A percentile compares a stretch with the other conserved stretches of the same genome.
These are phyloP conservation scores for Hemileccinum rubropunctum DNA, from an alignment of 768 basidiomycete genomes.

Conservation along the genomic window DNA sequence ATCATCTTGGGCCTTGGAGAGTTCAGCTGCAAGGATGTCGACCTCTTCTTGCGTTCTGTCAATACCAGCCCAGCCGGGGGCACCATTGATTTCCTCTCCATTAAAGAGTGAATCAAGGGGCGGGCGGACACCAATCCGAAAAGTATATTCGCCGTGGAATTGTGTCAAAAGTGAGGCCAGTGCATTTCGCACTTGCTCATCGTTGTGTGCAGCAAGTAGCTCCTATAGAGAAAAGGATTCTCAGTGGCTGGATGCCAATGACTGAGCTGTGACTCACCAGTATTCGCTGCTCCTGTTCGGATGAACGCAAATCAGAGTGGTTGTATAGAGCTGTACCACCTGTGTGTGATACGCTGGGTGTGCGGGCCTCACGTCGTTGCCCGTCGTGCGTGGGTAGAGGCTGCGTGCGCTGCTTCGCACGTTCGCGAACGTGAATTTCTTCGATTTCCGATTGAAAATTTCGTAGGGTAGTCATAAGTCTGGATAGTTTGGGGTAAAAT, in stretches of 20 bases:
- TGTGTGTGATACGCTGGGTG: background rate
- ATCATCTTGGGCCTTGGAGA: conserved; percentile 61
- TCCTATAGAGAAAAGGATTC: conserved; percentile 28
- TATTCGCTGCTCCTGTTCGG: conserved; percentile 17
- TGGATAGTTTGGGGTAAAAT: conserved; percentile 1
- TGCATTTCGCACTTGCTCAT: conserved; percentile 58
- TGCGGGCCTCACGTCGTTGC: conserved; percentile 50
- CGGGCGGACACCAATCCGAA: conserved; percentile 70
- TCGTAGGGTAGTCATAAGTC: conserved; percentile 31
- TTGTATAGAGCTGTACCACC: background rate
- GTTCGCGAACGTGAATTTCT: conserved; percentile 67
- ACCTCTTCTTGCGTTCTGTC: conserved; percentile 52
- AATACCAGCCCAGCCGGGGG: conserved; percentile 54
- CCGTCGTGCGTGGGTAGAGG: conserved; percentile 20
- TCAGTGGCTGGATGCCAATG: background rate
- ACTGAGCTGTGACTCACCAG: conserved; percentile 9
- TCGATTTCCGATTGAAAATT: conserved; percentile 70
- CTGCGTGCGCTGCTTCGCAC: conserved; percentile 54
- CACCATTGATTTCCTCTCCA: conserved; percentile 45
- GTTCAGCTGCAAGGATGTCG: conserved; percentile 39
- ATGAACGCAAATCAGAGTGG: conserved; percentile 4
- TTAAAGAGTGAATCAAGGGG: conserved; percentile 53
- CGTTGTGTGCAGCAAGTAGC: conserved; percentile 40
- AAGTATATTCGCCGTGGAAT: conserved; percentile 68
- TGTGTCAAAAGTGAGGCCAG: conserved; percentile 67